These are phyloP conservation scores for Fistulinella cinereoalba DNA, from an alignment of 1,284 basidiomycete species.

Conservation along the genomic window DNA sequence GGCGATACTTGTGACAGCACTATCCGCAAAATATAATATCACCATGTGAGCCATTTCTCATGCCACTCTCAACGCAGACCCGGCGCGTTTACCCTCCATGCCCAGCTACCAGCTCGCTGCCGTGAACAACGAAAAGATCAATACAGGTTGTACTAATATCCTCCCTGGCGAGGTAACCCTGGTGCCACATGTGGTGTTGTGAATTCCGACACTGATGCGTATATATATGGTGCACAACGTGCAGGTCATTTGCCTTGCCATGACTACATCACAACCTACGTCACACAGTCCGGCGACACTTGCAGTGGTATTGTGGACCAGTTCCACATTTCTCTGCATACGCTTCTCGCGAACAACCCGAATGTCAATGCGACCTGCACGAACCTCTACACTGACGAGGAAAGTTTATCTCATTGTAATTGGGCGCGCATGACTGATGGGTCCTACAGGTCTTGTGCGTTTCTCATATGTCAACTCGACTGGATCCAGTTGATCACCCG, in stretches of 20 bases:
- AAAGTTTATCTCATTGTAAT: not conserved
- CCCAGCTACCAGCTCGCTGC: constrained; percentile 41
- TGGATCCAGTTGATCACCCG: too few species aligned
- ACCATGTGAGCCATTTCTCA: constrained; percentile 39
- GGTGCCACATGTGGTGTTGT: too few species aligned
- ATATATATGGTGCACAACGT: not conserved
- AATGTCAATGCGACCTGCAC: constrained; percentile 47
- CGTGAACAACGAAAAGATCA: constrained; percentile 36
- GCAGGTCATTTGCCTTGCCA: constrained; percentile 41
- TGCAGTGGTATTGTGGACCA: constrained; percentile 39
- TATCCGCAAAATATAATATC: constrained; percentile 42
- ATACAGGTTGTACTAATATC: constrained; percentile 38
- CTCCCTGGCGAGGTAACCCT: constrained; percentile 31
- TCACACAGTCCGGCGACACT: constrained; percentile 39
- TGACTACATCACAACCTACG: too few species aligned
- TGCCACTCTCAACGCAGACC: not conserved
- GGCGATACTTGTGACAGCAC: constrained; percentile 34
- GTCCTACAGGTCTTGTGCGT: not conserved
- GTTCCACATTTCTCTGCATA: constrained; percentile 37
- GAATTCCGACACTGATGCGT: not conserved
- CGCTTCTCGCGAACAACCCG: constrained; percentile 53
- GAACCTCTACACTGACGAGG: constrained; percentile 47
- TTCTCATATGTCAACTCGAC: too few species aligned
- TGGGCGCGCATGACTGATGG: not conserved
- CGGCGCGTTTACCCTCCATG: not conserved